A percentile compares a stretch with the other conserved stretches of the same genome.
Conservation (phyloP, 2,329 filamentous ascomycete species). For the Diplodia sapinea region DNA sequence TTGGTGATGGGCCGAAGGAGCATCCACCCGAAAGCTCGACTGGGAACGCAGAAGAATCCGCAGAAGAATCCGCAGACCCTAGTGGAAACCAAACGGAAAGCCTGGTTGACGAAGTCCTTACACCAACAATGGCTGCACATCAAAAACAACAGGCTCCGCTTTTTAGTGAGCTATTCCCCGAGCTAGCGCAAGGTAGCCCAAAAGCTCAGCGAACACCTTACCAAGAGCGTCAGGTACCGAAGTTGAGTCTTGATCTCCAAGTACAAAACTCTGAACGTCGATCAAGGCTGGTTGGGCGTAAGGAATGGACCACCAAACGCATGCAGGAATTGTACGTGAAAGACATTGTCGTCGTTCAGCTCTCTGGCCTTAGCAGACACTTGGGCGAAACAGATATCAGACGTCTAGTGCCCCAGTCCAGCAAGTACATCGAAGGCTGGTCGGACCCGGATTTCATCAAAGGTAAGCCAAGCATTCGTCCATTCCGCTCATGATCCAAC, state of each 20-base stretch:
- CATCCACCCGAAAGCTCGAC: too few species aligned
- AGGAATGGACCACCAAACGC: neutral
- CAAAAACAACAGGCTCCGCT: neutral
- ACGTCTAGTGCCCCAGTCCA: slow-evolving; percentile 64
- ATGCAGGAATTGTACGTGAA: slow-evolving; percentile 5
- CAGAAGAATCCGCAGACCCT: neutral
- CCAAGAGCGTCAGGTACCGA: slow-evolving; percentile 10
- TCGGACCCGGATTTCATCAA: slow-evolving; percentile 62
- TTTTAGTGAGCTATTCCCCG: slow-evolving; percentile 20
- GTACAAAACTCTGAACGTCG: neutral
- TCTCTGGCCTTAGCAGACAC: slow-evolving; percentile 57
- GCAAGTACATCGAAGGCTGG: slow-evolving; percentile 72
- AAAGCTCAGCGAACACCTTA: neutral
- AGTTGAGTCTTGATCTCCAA: slow-evolving; percentile 17
- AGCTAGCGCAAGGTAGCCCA: neutral
- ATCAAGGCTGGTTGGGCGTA: neutral
- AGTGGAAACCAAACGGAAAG: neutral
- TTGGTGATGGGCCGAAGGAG: neutral
- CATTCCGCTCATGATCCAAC: too few species aligned
- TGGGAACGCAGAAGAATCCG: neutral
- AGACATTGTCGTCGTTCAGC: slow-evolving; percentile 34
- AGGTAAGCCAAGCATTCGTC: slow-evolving; percentile 45
- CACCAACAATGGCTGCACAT: neutral
- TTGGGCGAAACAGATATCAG: slow-evolving; percentile 73
- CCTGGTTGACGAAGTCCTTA: neutral